Conservation (phyloP, 768 basidiomycete species). For the Mycena floridula region DNA sequence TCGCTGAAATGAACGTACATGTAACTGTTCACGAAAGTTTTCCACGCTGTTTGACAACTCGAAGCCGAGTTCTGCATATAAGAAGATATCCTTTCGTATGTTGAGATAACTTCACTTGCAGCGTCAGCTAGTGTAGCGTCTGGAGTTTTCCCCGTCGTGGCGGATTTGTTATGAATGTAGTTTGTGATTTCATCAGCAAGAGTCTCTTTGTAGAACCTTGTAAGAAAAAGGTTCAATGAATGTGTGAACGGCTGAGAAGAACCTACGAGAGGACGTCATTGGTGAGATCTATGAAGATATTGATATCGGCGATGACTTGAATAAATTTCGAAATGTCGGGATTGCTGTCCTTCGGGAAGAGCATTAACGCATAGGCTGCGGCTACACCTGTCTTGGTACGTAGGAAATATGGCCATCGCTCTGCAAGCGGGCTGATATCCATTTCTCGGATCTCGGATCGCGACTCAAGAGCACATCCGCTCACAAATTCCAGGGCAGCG, state of each 20-base stretch:
- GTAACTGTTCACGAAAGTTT: background rate
- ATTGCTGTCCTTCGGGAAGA: conserved; percentile 2
- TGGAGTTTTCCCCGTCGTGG: background rate
- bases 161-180: conserved; percentile 7
- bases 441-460: conserved; percentile 3
- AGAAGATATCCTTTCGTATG: background rate
- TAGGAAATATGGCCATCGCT: conserved; percentile 5
- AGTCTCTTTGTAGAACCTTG: conserved; percentile 8
- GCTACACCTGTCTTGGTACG: conserved; percentile 6
- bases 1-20: background rate
- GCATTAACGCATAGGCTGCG: conserved; percentile 3
- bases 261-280: conserved; percentile 8
- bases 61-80: background rate
- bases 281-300: conserved; percentile 3
- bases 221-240: background rate
- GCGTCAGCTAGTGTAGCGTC: background rate
- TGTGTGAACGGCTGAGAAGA: background rate
- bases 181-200: conserved; percentile 4
- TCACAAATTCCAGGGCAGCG: conserved; percentile 6
- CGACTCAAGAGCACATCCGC: conserved; percentile 4
- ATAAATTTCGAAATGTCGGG: conserved; percentile 4
- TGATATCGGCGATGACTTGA: conserved; percentile 5
- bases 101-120: background rate
- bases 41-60: background rate
- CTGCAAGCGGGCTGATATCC: background rate